phyloP scores from a whole-genome alignment of 495 filamentous ascomycete species.

The Pyronema omphalodes region DNA sequence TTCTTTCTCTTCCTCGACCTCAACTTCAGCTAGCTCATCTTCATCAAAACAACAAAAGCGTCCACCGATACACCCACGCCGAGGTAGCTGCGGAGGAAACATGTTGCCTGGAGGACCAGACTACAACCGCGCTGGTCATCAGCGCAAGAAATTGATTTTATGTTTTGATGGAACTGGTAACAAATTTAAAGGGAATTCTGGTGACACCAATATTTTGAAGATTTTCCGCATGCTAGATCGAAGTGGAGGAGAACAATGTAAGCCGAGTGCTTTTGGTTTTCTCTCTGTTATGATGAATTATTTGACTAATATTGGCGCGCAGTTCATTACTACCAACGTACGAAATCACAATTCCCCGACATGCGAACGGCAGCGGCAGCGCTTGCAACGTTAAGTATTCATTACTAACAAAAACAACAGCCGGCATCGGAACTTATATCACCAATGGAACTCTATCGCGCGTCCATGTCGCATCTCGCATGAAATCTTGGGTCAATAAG shows the following conservation, averaged over 20 bases:
- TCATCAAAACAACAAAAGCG: background rate
- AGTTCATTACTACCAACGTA: slow-evolving; percentile 55
- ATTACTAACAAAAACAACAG: slow-evolving; percentile 25
- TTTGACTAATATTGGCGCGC: background rate
- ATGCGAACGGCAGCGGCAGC: background rate
- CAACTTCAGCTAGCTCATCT: background rate
- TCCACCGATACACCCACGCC: background rate
- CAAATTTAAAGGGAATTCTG: slow-evolving; percentile 62
- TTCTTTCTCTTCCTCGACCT: too few species aligned
- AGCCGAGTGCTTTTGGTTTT: slow-evolving; percentile 7
- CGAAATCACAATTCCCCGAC: slow-evolving; percentile 7
- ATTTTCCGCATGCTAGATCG: slow-evolving; percentile 53
- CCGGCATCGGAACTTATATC: slow-evolving; percentile 75
- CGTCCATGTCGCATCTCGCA: slow-evolving; percentile 40
- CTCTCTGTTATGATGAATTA: background rate
- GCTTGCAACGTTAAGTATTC: background rate
- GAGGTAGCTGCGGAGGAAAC: background rate
- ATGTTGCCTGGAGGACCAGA: background rate
- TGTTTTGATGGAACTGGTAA: slow-evolving; percentile 88
- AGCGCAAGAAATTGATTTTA: slow-evolving; percentile 37
- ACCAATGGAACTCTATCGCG: slow-evolving; percentile 47
- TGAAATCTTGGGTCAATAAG: slow-evolving; percentile 62
- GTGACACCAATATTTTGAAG: slow-evolving; percentile 78
- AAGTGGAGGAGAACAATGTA: slow-evolving; percentile 34
- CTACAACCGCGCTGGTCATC: background rate